A percentile compares a stretch with the other conserved stretches of the same genome.
Evolutionary conservation across 2,329 filamentous ascomycete genomes (phyloP).

Genomic region (Byssoonygena ceratinophila): DNA sequence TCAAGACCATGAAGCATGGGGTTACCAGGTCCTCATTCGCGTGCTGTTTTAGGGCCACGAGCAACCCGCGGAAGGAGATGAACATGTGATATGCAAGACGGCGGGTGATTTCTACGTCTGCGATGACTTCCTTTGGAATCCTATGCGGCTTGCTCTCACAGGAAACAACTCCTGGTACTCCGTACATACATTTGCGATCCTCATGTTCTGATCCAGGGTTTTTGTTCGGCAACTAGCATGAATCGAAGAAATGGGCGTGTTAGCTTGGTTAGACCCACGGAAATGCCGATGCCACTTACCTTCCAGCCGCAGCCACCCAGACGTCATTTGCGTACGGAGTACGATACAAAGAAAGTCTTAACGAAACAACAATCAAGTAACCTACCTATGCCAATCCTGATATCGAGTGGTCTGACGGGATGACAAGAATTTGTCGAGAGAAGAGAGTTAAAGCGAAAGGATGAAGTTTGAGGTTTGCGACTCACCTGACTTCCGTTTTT

Average conservation of each 20-base stretch:
- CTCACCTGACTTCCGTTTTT: constrained; percentile 4
- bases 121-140: not conserved
- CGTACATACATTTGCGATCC: not conserved
- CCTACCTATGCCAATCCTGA: too few species aligned
- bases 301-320: not conserved
- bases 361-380: not conserved
- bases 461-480: not conserved
- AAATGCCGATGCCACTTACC: not conserved
- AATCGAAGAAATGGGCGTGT: not conserved
- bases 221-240: not conserved
- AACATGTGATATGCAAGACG: not conserved
- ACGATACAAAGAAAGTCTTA: not conserved
- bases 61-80: not conserved
- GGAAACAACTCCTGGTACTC: not conserved
- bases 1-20: not conserved
- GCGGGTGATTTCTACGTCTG: not conserved
- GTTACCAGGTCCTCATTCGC: not conserved
- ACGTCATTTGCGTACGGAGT: not conserved
- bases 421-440: not conserved
- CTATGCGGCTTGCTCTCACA: not conserved
- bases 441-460: too few species aligned
- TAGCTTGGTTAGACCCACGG: not conserved
- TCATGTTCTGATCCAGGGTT: not conserved
- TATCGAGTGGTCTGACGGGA: not conserved
- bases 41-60: not conserved